Percentiles rank a stretch among this genome's conserved stretches.
These are phyloP conservation scores for Leccinum cinnamomeum DNA, from an alignment of 1,284 basidiomycete genomes.

Conservation along the genomic window DNA sequence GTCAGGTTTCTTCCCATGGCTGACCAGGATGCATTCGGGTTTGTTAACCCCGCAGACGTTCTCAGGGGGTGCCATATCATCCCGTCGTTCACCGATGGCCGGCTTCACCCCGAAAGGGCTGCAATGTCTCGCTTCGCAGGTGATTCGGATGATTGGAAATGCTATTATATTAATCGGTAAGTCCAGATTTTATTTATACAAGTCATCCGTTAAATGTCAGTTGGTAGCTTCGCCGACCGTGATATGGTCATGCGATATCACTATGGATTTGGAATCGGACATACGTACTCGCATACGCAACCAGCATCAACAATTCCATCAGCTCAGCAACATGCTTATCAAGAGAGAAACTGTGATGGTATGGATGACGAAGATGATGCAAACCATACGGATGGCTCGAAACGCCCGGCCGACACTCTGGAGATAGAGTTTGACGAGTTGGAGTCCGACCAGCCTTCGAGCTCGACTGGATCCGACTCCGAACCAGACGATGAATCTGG, in stretches of 20 bases:
- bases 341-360: not conserved
- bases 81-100: no score
- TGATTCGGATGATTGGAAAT: no score
- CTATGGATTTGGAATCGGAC: not conserved
- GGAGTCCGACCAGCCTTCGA: not conserved
- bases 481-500: not conserved
- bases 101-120: no score
- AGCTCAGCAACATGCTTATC: not conserved
- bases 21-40: not conserved
- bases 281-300: not conserved
- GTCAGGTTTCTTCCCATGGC: conserved; percentile 8
- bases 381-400: not conserved
- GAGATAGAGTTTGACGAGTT: not conserved
- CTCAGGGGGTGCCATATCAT: no score
- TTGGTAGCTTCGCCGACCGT: not conserved
- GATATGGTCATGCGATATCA: not conserved
- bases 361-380: not conserved
- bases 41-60: no score
- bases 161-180: not conserved
- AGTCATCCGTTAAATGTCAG: not conserved
- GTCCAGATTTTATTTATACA: not conserved
- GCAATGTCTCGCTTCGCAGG: no score
- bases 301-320: not conserved
- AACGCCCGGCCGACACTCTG: not conserved
- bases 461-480: not conserved